Evolutionary conservation across 139 green algal genomes (phyloP).

Genomic region (Spirogloea muscicola): DNA sequence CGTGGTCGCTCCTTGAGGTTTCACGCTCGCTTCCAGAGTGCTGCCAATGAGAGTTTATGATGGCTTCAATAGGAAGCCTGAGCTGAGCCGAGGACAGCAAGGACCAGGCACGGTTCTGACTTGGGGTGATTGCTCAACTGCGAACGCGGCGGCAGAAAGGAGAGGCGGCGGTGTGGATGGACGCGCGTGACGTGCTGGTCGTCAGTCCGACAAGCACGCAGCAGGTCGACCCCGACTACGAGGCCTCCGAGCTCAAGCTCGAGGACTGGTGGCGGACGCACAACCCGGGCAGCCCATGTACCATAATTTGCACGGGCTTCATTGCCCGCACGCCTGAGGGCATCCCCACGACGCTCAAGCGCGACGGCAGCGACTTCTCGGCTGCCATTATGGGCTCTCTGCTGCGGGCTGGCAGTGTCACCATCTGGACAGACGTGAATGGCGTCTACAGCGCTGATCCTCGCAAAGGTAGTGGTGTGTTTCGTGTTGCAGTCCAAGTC

Average conservation of each 20-base stretch:
- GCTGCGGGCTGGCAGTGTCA: slow-evolving; percentile 72
- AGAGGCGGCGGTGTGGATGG: slow-evolving; percentile 58
- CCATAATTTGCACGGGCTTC: slow-evolving; percentile 73
- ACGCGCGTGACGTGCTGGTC: slow-evolving; percentile 89
- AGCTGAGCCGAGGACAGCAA: too few relatives aligned
- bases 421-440: slow-evolving; percentile 98
- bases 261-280: slow-evolving; percentile 61
- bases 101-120: too few relatives aligned
- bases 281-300: slow-evolving; percentile 35
- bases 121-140: background rate
- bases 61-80: too few relatives aligned
- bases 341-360: slow-evolving; percentile 66
- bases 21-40: too few relatives aligned
- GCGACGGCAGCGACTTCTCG: slow-evolving; percentile 91
- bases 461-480: slow-evolving; percentile 69
- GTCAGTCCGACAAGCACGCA: slow-evolving; percentile 57
- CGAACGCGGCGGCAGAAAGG: background rate
- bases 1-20: too few relatives aligned
- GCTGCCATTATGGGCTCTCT: slow-evolving; percentile 91
- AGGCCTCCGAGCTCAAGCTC: slow-evolving; percentile 62
- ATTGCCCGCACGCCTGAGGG: slow-evolving; percentile 72
- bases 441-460: slow-evolving; percentile 94
- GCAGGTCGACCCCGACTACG: slow-evolving; percentile 86
- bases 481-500: background rate
- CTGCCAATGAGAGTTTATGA: too few relatives aligned